Evolutionary conservation across 2,329 filamentous ascomycete species (phyloP), one percentile per base, ranked within the genome.

Genomic region (Pestalotiopsis fici): DNA sequence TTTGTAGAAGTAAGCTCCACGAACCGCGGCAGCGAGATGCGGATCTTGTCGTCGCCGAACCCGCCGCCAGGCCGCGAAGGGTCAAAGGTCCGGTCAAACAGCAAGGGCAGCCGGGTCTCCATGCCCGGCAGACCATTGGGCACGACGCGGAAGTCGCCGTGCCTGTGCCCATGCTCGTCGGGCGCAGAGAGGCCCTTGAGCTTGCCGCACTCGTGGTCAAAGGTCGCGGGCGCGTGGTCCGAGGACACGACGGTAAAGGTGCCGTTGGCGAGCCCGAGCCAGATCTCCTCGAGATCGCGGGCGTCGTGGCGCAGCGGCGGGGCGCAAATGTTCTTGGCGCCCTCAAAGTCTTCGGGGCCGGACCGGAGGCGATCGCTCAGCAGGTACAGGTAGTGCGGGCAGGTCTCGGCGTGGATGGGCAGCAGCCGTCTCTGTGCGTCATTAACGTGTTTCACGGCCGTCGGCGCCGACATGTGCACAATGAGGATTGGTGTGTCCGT

Each of bases 331-430:
- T 82, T 84, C 75, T 87, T 87, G 4, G 85, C 85, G 15, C 85
- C 86, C 69, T 83, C 81, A 69, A 85, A 84, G 23, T 73, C 68
- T 65, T 78, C 74, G 5, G 68, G 67, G 21, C 71, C 71, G 35
- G 73, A 72, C 9, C 72, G 70, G n/a, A 76, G 71, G n/a, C 71
- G 69, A 7, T 81, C 78, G n/a, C 83, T 80, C 1, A 84, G 84
- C n/a, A 88, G 78, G 69, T 86, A 86, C 18, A 88, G 79, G 69
- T 89, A 88, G 66, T 88, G 86, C 3, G 86, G 87, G 72, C 86
- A 88, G 1, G 86, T 89, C 74, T 88, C 86, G 1, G 84, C 86
- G 69, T 86, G 84, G 25, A 88, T 80, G 0, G 87, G 86, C 11
- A 87, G 77, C 0, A 83, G 81, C 3, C 80, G 73, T 9, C 82